phyloP scores from a whole-genome alignment of 768 basidiomycete species.

The Lactarius tabidus region DNA sequence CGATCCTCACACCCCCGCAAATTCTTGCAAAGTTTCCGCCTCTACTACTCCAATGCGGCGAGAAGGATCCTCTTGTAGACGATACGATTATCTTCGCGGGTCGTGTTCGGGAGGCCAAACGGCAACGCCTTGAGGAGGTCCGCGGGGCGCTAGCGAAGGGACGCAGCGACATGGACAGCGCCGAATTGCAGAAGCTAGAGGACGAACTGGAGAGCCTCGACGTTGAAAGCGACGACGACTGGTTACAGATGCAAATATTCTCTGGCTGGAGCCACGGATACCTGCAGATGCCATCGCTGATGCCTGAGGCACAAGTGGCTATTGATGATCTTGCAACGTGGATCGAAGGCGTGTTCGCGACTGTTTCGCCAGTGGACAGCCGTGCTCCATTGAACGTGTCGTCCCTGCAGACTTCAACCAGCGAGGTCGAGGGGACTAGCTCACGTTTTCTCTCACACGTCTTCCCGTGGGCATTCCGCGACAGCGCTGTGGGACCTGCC shows the following conservation, averaged over 20 bases:
- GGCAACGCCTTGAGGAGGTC: conserved; percentile 71
- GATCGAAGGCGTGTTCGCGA: conserved; percentile 76
- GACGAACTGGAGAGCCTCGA: conserved; percentile 56
- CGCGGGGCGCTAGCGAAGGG: conserved; percentile 49
- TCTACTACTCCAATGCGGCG: conserved; percentile 90
- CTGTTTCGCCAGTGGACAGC: conserved; percentile 8
- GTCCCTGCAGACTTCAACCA: conserved; percentile 10
- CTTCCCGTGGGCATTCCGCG: conserved; percentile 20
- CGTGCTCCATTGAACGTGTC: background rate
- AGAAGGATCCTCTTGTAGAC: conserved; percentile 92
- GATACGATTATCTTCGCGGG: conserved; percentile 97
- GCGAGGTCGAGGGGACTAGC: conserved; percentile 5
- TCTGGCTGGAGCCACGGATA: conserved; percentile 98
- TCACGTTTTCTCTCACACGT: conserved; percentile 18
- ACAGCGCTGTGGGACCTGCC: background rate
- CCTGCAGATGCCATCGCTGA: conserved; percentile 87
- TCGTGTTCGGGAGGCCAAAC: conserved; percentile 91
- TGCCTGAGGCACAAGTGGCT: conserved; percentile 75
- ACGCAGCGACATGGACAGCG: conserved; percentile 58
- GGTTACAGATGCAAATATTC: conserved; percentile 91
- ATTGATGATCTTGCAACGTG: conserved; percentile 85
- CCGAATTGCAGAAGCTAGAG: conserved; percentile 32
- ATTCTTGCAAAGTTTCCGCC: conserved; percentile 93
- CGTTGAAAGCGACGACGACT: conserved; percentile 81
- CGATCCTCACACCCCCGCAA: conserved; percentile 79